Evolutionary conservation across 2,329 filamentous ascomycete genomes (phyloP), one percentile per base, ranked within the genome.

Genomic region (Calycina herbarum): DNA sequence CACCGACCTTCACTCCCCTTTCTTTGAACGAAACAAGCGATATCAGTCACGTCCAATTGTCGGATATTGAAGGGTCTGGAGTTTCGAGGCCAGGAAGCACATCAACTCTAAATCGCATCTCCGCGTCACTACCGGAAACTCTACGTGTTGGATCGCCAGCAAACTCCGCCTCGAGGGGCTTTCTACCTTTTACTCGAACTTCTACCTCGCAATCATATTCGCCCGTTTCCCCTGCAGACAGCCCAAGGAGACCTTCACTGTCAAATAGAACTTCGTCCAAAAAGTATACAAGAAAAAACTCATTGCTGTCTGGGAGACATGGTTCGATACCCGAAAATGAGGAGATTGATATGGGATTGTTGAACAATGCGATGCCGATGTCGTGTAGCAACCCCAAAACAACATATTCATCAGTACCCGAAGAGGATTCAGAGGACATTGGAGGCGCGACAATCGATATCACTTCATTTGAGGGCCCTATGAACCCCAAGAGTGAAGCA

Each of bases 271-370:
- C 58, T 6, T 35, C 33, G 3, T 64, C 68, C 6, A 64, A 64
- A 51, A 64, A 65, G 45, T 64, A 64, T 62, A 68, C 71, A 8
- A 70, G 69, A 58, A 73, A 65, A 42, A 59, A 64, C 7, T 73
- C 73, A 15, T 61, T 71, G 27, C 62, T 71, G 0, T 51, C 48
- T 51, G 61, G 60, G 40, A 64, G 65, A n/a, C 63, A 72, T 66
- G 64, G 54, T 17, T 67, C 72, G 0, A 74, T 76, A 27, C 71
- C 72, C 1, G 72, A 74, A 31, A 70, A 68, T 29, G 74, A 74
- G 58, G 74, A 73, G 59, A 71, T 74, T 45, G 71, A 73, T 64
- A 70, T 76, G 69, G 70, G 68, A 33, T 59, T 76, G 8, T 63
- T 76, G 1, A 66, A 68, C 57, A 67, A 68, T 61, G 72, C 72